Evolutionary conservation across 1,139 yeast species (phyloP), one percentile per base, ranked within the genome.

Genomic region (Yamadazyma atlantica): DNA sequence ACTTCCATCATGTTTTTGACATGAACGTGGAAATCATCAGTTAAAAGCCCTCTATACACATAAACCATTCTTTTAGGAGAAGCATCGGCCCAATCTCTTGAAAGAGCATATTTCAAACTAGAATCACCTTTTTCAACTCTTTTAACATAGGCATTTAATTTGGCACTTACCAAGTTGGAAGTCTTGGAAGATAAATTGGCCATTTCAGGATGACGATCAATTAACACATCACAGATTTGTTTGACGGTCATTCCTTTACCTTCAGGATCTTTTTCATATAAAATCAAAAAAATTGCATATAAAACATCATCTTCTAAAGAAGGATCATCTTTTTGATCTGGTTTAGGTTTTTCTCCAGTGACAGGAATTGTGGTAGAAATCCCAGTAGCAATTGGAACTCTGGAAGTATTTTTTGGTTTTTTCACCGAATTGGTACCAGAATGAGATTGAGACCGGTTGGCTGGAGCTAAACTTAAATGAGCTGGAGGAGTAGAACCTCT

Each of bases 81-180:
- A 12, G 90, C 87, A 58, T 83, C 90, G 3, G 92, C 90, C 95
- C 95, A 85, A 58, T 85, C 92, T 62, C 95, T 74, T 2, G 88
- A 81, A 36, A 85, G 64, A 17, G 92, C 87, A 56, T 85, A 85
- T 42, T 75, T 75, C 53, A 85, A 69, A 34, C 78, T 74, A 45
- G 79, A 70, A 55, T 85, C 94, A 46, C 92, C 92, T 71, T 77
- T 81, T 58, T 85, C 94, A 23, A 85, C 87, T 50, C 89, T 73
- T 55, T 85, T 85, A 33, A 85, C 92, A 53, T 85, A 85, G 14
- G 94, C 92, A 57, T 85, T 85, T 50, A 85, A 66, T 54, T 85
- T 85, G 11, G 95, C 95, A 49, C 85, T 76, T 3, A 85, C 90
- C 49, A 85, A 62, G 57, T 85, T 85, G 17, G 90, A 83, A n/a